These are phyloP conservation scores for Diaporthe vexans DNA, from an alignment of 2,329 filamentous ascomycete species.

Conservation along the genomic window DNA sequence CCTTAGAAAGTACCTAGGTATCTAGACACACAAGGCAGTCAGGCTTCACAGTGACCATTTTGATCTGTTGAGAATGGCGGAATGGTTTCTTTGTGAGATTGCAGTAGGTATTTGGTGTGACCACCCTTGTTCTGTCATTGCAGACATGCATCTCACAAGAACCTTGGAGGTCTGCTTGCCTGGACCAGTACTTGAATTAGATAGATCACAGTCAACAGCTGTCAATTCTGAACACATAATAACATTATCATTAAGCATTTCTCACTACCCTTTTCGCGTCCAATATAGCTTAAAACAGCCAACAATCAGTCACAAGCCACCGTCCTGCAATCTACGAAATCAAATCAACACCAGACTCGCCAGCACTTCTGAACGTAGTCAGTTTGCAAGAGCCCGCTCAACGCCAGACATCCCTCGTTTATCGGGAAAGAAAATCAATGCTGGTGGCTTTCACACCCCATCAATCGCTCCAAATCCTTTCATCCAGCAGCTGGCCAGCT, in stretches of 20 bases:
- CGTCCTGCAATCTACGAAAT: background rate
- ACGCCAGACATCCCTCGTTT: background rate
- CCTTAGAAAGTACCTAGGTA: too few relatives aligned
- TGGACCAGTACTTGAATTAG: fast-evolving
- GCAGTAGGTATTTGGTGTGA: too few relatives aligned
- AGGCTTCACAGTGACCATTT: too few relatives aligned
- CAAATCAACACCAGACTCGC: background rate
- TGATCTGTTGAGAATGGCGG: too few relatives aligned
- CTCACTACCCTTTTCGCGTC: background rate
- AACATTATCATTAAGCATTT: conserved; percentile 23
- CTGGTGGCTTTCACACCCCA: background rate
- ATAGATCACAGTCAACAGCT: background rate
- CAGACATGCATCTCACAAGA: background rate
- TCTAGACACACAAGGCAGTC: too few relatives aligned
- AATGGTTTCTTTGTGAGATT: too few relatives aligned
- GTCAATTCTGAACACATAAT: background rate
- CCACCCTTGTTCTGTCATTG: background rate
- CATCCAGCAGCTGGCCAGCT: background rate
- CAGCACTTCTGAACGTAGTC: background rate
- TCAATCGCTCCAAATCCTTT: background rate
- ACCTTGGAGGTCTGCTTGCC: too few relatives aligned
- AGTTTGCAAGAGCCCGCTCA: background rate
- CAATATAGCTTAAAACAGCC: background rate
- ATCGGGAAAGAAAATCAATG: too few relatives aligned
- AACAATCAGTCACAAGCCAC: background rate